Evolutionary conservation across 495 filamentous ascomycete species (phyloP), one percentile per base, ranked within the genome.

Genomic region (Hypomontagnella monticulosa): DNA sequence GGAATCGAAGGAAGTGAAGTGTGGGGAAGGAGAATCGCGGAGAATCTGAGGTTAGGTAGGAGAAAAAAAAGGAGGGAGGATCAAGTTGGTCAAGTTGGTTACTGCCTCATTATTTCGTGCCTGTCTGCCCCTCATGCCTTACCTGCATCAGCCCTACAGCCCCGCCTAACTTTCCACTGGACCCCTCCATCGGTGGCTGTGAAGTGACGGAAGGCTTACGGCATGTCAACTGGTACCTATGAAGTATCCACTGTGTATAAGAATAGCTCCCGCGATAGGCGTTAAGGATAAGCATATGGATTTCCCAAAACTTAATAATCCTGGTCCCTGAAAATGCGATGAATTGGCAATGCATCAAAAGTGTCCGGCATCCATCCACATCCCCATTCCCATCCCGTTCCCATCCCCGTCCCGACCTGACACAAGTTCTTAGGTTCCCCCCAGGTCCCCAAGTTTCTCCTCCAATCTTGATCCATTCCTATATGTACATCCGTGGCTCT

Each of bases 311-410:
- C 18, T 3, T 11, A 30, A 20, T 37, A 54, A 62, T 55, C 59
- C 58, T 52, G 19, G 42, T 43, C 50, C 52, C 46, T 42, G 43
- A 36, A 38, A 15, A 20, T 32, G 48, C 20, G 27, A 50, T 58
- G 54, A 64, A 58, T 53, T 64, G 54, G 53, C 61, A 58, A 53
- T 64, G 53, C 53, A 58, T 57, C 16, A 50, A 33, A 36, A 43
- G 19, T 40, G 15, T n/a, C n/a, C n/a, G n/a, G n/a, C n/a, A n/a
- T n/a, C n/a, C n/a, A n/a, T n/a, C n/a, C n/a, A n/a, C n/a, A n/a
- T n/a, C n/a, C n/a, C n/a, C n/a, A n/a, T n/a, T n/a, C n/a, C n/a
- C 37, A 18, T 14, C 51, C 33, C 27, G 12, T 48, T 6, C 18
- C 30, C 12, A 8, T 38, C 42, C 38, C 38, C 11, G 6, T 27